These are phyloP conservation scores for Penicillium bovifimosum DNA, from an alignment of 495 filamentous ascomycete genomes.

Conservation along the genomic window DNA sequence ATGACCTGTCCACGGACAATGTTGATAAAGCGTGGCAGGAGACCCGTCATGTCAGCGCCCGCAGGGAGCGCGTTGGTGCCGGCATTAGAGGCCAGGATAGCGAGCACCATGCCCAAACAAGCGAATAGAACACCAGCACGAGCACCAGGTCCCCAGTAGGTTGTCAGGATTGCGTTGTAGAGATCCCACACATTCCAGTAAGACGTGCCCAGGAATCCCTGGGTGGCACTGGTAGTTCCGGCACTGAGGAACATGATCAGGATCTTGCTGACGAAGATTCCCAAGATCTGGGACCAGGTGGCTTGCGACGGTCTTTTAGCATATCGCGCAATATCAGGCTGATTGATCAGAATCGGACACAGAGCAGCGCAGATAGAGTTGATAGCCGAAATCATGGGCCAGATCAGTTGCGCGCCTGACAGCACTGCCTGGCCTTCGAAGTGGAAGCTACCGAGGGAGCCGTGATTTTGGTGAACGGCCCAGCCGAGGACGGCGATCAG, in stretches of 20 bases:
- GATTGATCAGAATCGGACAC: conserved; percentile 16
- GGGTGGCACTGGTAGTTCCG: background rate
- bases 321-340: conserved; percentile 30
- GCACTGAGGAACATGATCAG: conserved; percentile 12
- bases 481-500: background rate
- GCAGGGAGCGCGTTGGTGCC: conserved; percentile 51
- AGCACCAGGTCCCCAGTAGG: conserved; percentile 29
- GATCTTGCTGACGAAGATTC: conserved; percentile 14
- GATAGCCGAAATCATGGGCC: background rate
- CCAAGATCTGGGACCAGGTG: conserved; percentile 6
- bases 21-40: conserved; percentile 51
- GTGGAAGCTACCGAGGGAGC: background rate
- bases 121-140: conserved; percentile 39
- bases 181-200: conserved; percentile 25
- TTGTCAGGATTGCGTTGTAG: conserved; percentile 17
- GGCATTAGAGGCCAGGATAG: conserved; percentile 42
- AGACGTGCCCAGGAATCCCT: conserved; percentile 19
- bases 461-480: background rate
- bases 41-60: conserved; percentile 48
- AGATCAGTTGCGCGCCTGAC: background rate
- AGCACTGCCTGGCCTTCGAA: background rate
- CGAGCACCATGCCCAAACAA: conserved; percentile 23
- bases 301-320: conserved; percentile 10
- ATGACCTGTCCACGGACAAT: conserved; percentile 50
- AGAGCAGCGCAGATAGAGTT: conserved; percentile 12